A percentile compares a stretch with the other conserved stretches of the same genome.
These are phyloP conservation scores for Aspergillus flavus DNA, from an alignment of 2,329 filamentous ascomycete species.

Conservation along the genomic window DNA sequence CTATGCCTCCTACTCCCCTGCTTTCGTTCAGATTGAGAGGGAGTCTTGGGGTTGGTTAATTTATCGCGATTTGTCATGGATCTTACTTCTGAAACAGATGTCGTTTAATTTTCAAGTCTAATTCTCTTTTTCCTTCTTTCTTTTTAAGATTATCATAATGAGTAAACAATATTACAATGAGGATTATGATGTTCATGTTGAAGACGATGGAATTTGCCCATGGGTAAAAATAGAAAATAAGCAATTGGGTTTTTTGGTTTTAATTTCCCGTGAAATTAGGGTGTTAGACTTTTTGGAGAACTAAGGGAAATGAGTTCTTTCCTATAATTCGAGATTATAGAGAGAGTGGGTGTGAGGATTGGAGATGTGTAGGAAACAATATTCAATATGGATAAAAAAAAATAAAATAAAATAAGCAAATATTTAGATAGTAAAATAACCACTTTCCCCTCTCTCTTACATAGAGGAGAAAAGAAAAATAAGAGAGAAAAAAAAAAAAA, in stretches of 20 bases:
- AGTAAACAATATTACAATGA: not conserved
- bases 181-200: not conserved
- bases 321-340: conserved; percentile 2
- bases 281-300: not conserved
- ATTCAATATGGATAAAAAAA: conserved; percentile 7
- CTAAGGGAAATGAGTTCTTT: not conserved
- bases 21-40: conserved; percentile 1
- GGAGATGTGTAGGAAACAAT: conserved; percentile 3
- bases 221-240: conserved; percentile 18
- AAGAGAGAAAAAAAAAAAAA: conserved; percentile 15
- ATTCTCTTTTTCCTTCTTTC: not conserved
- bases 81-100: not conserved
- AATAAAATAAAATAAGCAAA: conserved; percentile 14
- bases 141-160: not conserved
- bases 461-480: conserved; percentile 10
- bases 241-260: conserved; percentile 14
- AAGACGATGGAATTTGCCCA: conserved; percentile 3
- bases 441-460: not conserved
- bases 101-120: not conserved
- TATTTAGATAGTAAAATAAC: conserved; percentile 10
- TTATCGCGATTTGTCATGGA: not conserved
- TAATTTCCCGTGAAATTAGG: conserved; percentile 6
- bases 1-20: conserved; percentile 12
- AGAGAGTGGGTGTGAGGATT: conserved; percentile 3
- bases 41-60: not conserved